Evolutionary conservation across 495 filamentous ascomycete genomes (phyloP).

Genomic region (Penicillium tannophilum): DNA sequence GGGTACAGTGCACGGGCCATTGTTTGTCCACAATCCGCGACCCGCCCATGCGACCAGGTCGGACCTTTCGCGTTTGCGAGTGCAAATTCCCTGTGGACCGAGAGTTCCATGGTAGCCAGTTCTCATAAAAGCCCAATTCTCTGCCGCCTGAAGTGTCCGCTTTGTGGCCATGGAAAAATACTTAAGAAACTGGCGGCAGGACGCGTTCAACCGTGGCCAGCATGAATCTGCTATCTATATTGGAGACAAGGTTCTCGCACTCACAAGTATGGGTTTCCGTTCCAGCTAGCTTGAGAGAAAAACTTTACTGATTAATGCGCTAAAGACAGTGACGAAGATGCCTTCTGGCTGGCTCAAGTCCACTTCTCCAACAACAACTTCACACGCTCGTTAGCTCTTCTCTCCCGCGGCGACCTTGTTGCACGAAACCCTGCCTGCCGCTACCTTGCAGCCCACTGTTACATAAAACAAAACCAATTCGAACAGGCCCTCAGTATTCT

Average conservation of each 20-base stretch:
- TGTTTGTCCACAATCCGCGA: conserved; percentile 29
- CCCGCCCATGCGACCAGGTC: conserved; percentile 24
- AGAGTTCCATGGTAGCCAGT: background rate
- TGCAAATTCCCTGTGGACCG: background rate
- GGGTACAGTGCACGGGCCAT: conserved; percentile 25
- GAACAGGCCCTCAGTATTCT: conserved; percentile 86
- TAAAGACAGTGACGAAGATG: conserved; percentile 83
- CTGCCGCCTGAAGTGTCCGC: background rate
- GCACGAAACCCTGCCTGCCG: conserved; percentile 79
- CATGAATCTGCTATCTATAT: conserved; percentile 95
- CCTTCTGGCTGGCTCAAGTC: conserved; percentile 91
- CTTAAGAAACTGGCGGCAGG: conserved; percentile 88
- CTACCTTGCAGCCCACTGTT: conserved; percentile 90
- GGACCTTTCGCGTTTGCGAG: conserved; percentile 13
- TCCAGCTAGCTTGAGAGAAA: background rate
- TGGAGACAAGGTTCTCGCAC: conserved; percentile 91
- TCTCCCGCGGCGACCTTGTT: conserved; percentile 83
- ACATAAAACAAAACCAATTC: conserved; percentile 85
- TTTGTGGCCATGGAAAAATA: conserved; percentile 76
- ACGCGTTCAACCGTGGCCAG: conserved; percentile 90
- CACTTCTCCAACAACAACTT: conserved; percentile 95
- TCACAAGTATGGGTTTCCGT: conserved; percentile 67
- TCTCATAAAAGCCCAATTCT: background rate
- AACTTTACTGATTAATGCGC: conserved; percentile 24
- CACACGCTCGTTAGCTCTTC: conserved; percentile 80